Evolutionary conservation across 306 rosid species (phyloP).

Genomic region (Fragaria ananassa): DNA sequence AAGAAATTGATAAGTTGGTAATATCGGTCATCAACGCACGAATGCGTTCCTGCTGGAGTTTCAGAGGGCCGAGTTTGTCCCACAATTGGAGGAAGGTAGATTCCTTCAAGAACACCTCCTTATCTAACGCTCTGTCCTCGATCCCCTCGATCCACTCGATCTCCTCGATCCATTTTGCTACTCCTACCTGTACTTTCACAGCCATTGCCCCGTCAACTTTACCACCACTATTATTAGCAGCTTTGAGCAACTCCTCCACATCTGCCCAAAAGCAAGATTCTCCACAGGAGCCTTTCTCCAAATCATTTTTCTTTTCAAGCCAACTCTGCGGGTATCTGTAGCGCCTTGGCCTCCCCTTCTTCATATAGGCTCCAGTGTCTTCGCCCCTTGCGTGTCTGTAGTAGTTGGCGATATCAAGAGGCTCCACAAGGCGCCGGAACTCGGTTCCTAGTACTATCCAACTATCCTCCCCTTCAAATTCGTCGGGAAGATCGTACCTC

Average conservation of each 20-base stretch:
- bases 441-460: conserved; percentile 55
- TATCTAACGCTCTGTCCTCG: neutral
- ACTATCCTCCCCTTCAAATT: conserved; percentile 43
- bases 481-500: conserved; percentile 68
- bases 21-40: neutral
- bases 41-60: conserved; percentile 15
- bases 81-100: conserved; percentile 51
- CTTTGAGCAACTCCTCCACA: conserved; percentile 57
- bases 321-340: conserved; percentile 61
- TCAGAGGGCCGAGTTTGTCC: conserved; percentile 41
- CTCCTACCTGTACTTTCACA: conserved; percentile 18
- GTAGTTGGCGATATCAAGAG: conserved; percentile 77
- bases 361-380: conserved; percentile 57
- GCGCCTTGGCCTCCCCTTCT: conserved; percentile 56
- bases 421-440: conserved; percentile 65
- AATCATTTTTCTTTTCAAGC: conserved; percentile 40
- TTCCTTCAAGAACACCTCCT: conserved; percentile 39
- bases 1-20: neutral
- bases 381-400: conserved; percentile 63
- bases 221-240: neutral
- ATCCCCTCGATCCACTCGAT: no score
- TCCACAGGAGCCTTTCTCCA: conserved; percentile 18
- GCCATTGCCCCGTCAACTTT: conserved; percentile 7
- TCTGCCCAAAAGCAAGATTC: conserved; percentile 74
- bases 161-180: conserved; percentile 37